Evolutionary conservation across 306 rosid genomes (phyloP), one percentile per base, ranked within the genome.

Genomic region (Corylus americana): DNA sequence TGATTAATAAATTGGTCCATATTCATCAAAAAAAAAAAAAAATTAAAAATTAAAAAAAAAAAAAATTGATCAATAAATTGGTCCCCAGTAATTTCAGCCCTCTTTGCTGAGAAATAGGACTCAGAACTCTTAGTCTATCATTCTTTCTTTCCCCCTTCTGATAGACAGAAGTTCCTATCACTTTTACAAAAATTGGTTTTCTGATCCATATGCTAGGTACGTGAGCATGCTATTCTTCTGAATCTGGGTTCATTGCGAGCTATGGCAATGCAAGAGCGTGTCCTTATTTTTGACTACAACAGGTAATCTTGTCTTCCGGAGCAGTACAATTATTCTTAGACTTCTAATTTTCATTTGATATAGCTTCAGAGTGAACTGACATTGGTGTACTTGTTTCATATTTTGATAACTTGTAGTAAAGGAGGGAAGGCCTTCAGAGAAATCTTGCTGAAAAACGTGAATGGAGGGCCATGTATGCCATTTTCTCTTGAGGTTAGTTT

Each of bases 341-440:
- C 31, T 45, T 13, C 62, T 11, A 0, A 5, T 35, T 61, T 79
- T 82, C 55, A 73, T 81, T 47, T 73, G 69, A 50, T 66, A 17
- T 63, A 77, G 81, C 78, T 64, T 53, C 5, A 25, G 53, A 75
- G 69, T 54, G 44, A 68, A 78, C 84, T 80, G 66, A 79, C 35
- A 55, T 74, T 61, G 66, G 61, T 57, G 12, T 58, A 58, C 55
- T 68, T 77, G 73, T 81, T 79, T 54, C 74, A 53, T 82, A 55
- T 80, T 53, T 73, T 83, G 78, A 77, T 80, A 53, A 73, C 77
- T 75, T 74, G 79, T 85, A 96, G 99, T 39, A 91, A 83, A 89
- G 99, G 98, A 74, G 98, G 97, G 74, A 86, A 90, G 87, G 99
- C 99, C 74, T 96, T 96, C 83, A 83, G 91, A 16, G 93, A 96